These are phyloP conservation scores for Tuber borchii DNA, from an alignment of 495 filamentous ascomycete species.

Conservation along the genomic window DNA sequence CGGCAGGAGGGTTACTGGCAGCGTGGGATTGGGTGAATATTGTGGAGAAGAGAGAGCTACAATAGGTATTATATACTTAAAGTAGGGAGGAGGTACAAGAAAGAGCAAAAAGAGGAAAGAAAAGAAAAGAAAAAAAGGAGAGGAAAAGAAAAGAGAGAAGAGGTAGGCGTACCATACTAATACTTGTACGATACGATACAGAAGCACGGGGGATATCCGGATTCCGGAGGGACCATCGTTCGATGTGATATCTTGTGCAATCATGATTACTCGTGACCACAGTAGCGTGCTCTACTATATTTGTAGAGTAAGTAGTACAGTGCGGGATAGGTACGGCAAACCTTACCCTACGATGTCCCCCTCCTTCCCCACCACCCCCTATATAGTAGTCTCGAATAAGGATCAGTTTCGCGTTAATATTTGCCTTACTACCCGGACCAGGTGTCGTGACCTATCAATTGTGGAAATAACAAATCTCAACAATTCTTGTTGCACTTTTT, in stretches of 20 bases:
- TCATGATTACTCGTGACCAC: not conserved
- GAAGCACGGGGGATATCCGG: not conserved
- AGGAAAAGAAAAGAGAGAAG: not conserved
- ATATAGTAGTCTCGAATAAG: not conserved
- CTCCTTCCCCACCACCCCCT: not conserved
- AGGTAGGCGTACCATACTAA: not conserved
- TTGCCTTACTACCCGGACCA: not conserved
- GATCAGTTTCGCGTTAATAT: not conserved
- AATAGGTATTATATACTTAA: not conserved
- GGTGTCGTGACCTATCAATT: constrained; percentile 1
- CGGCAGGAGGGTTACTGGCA: not conserved
- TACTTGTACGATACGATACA: not conserved
- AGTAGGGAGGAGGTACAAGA: not conserved
- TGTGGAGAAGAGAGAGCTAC: not conserved
- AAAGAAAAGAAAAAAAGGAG: not conserved
- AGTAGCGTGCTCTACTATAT: not conserved
- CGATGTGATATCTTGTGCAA: not conserved
- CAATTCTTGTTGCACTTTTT: not conserved
- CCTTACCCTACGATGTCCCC: not conserved
- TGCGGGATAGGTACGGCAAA: not conserved
- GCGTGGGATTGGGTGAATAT: not conserved
- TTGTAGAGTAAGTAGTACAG: not conserved
- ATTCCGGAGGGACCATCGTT: not conserved
- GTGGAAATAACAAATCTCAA: not conserved
- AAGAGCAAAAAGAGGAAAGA: not conserved